Percentiles rank a stretch among this genome's conserved stretches.
Evolutionary conservation across 106 monocot genomes (phyloP).

Genomic region (Vanilla planifolia): DNA sequence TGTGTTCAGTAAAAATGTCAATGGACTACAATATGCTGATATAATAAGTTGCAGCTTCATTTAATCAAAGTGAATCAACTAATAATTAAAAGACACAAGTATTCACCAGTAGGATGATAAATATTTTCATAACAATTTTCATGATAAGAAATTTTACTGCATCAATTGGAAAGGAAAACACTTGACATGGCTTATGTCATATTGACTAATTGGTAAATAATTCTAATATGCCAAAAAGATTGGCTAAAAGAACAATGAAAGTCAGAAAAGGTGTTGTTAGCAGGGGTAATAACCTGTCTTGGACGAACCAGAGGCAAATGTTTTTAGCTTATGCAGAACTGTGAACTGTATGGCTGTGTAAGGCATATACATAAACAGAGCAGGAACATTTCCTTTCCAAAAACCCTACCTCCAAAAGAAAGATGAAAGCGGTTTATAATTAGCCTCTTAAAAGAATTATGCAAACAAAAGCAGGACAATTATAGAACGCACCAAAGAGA

Average conservation of each 20-base stretch:
- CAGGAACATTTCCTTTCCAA: constrained; percentile 98
- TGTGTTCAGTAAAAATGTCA: too few relatives aligned
- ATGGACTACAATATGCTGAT: too few relatives aligned
- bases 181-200: background rate
- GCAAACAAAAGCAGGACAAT: background rate
- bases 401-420: constrained; percentile 64
- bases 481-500: background rate
- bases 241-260: background rate
- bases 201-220: background rate
- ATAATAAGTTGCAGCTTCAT: too few relatives aligned
- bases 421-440: background rate
- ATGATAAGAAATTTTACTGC: background rate
- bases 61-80: too few relatives aligned
- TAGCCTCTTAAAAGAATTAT: background rate
- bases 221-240: background rate
- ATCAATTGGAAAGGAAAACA: background rate
- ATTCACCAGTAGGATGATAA: background rate
- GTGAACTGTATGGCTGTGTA: constrained; percentile 98
- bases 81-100: too few relatives aligned
- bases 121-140: background rate
- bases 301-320: constrained; percentile 85
- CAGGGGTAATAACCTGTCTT: constrained; percentile 51
- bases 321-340: constrained; percentile 83
- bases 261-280: background rate
- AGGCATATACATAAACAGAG: constrained; percentile 94